Percentiles rank a stretch among this genome's conserved stretches.
Evolutionary conservation across 208 protist genomes (phyloP).

Genomic region (Wallacemonas sp.): DNA sequence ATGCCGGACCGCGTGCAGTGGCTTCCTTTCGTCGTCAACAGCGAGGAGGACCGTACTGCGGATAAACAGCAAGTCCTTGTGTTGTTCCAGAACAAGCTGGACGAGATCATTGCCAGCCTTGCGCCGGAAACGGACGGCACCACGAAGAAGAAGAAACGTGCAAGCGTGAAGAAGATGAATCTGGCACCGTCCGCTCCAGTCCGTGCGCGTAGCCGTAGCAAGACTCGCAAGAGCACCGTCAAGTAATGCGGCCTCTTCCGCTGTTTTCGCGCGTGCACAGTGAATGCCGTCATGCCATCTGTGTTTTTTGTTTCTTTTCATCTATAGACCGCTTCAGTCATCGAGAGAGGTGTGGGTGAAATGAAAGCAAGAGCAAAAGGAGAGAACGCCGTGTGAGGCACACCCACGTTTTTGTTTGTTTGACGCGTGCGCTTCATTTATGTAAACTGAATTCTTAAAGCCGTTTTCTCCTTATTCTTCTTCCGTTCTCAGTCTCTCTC

Average conservation of each 20-base stretch:
- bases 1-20: slow-evolving; percentile 78
- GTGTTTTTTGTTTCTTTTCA: slow-evolving; percentile 12
- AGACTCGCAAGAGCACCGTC: slow-evolving; percentile 34
- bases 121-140: slow-evolving; percentile 18
- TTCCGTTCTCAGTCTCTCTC: not conserved
- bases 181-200: slow-evolving; percentile 78
- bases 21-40: slow-evolving; percentile 48
- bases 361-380: too few species aligned
- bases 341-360: too few species aligned
- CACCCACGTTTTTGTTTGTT: too few species aligned
- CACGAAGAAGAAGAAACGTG: slow-evolving; percentile 42
- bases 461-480: too few species aligned
- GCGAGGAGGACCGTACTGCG: slow-evolving; percentile 5
- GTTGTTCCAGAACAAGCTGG: slow-evolving; percentile 65
- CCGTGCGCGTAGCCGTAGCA: slow-evolving; percentile 38
- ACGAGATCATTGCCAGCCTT: slow-evolving; percentile 39
- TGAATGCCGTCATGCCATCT: not conserved
- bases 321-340: too few species aligned
- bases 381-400: too few species aligned
- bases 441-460: too few species aligned
- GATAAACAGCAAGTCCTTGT: slow-evolving; percentile 41
- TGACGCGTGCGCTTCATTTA: too few species aligned
- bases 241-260: too few species aligned
- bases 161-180: slow-evolving; percentile 64
- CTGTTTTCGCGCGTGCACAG: too few species aligned